phyloP scores from a whole-genome alignment of 192 early-diverging fungal species.

The Phycomyces blakesleeanus region DNA sequence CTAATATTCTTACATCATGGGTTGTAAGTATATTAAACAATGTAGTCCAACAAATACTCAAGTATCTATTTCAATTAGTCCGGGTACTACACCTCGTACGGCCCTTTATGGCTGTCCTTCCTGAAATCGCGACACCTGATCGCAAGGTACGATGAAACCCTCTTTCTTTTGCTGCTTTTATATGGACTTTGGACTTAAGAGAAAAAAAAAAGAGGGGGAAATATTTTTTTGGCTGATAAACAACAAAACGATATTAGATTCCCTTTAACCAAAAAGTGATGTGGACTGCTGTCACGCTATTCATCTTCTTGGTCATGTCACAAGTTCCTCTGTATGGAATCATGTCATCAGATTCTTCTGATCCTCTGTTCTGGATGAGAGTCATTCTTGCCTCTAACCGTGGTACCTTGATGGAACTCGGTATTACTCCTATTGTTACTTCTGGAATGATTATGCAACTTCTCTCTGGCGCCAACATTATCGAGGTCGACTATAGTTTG shows the following conservation, averaged over 20 bases:
- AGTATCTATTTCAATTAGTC: conserved; percentile 46
- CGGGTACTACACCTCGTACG: conserved; percentile 92
- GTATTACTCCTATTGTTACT: conserved; percentile 99
- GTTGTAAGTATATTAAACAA: too few species aligned
- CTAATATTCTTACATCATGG: too few species aligned
- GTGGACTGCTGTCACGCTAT: conserved; percentile 99
- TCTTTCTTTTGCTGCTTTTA: too few species aligned
- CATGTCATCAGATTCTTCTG: conserved; percentile 98
- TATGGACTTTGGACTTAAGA: too few species aligned
- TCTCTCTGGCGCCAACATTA: conserved; percentile 95
- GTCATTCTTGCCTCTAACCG: conserved; percentile 99
- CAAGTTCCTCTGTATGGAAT: conserved; percentile 99
- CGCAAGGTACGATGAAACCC: conserved; percentile 87
- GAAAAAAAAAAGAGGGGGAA: background rate
- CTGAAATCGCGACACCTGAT: conserved; percentile 95
- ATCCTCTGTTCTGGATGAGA: conserved; percentile 99
- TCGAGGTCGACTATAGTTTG: conserved; percentile 98
- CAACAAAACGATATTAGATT: conserved; percentile 59
- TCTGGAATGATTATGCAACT: conserved; percentile 99
- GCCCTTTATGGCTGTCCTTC: conserved; percentile 98
- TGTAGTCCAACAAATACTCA: too few species aligned
- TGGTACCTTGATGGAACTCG: conserved; percentile 99
- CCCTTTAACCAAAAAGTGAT: conserved; percentile 98
- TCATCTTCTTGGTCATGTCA: conserved; percentile 99
- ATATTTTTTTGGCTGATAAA: too few species aligned